A percentile compares a stretch with the other conserved stretches of the same genome.
These are phyloP conservation scores for Peterozyma toletana DNA, from an alignment of 805 yeast genomes.

Conservation along the genomic window DNA sequence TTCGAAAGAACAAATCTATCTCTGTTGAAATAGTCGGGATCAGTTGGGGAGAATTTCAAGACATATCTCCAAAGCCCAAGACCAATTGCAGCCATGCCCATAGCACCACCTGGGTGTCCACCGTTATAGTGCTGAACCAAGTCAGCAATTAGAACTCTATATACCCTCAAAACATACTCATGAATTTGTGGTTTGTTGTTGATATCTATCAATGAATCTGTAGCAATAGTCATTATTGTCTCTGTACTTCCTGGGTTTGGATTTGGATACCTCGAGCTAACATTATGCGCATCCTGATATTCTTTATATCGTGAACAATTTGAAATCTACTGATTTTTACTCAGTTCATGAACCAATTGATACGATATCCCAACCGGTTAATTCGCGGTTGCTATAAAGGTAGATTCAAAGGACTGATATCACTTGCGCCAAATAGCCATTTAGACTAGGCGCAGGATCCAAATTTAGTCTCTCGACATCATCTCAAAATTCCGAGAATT, in stretches of 20 bases:
- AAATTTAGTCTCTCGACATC: too few species aligned
- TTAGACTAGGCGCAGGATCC: too few species aligned
- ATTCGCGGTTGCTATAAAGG: too few species aligned
- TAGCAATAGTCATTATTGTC: neutral
- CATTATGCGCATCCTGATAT: neutral
- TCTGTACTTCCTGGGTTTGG: neutral
- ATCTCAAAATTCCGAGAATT: conserved; percentile 1
- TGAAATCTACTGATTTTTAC: conserved; percentile 4
- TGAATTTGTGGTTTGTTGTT: conserved; percentile 10
- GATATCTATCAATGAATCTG: neutral
- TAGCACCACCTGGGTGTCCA: conserved; percentile 33
- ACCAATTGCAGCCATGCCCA: conserved; percentile 34
- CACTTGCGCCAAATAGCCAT: too few species aligned
- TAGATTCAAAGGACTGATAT: too few species aligned
- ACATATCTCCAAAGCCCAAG: conserved; percentile 27
- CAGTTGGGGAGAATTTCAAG: conserved; percentile 20
- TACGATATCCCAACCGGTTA: too few species aligned
- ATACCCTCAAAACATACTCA: conserved; percentile 13
- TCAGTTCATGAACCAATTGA: neutral
- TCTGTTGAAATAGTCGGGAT: conserved; percentile 27
- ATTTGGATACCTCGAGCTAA: too few species aligned
- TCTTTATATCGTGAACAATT: neutral
- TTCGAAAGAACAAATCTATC: conserved; percentile 30
- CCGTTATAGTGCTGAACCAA: conserved; percentile 18
- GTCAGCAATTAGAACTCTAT: conserved; percentile 17